Percentiles rank a stretch among this genome's conserved stretches.
Evolutionary conservation across 495 filamentous ascomycete genomes (phyloP).

Genomic region (Lepidopterella palustris): DNA sequence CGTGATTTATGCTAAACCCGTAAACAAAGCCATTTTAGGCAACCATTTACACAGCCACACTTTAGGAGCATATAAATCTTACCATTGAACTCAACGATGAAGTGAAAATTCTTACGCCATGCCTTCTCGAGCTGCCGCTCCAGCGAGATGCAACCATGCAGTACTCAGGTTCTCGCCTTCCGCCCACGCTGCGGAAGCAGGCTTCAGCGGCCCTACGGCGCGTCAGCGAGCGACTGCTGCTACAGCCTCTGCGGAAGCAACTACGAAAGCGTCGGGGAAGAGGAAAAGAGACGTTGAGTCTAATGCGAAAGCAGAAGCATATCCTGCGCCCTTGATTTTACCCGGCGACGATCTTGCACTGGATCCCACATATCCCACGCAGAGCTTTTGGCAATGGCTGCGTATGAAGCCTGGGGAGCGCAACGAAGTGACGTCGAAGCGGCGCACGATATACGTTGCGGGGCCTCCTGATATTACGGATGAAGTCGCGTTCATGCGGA

Average conservation of each 20-base stretch:
- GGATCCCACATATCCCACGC: constrained; percentile 49
- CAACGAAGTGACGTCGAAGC: constrained; percentile 45
- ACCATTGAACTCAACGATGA: no score
- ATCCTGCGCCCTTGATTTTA: constrained; percentile 56
- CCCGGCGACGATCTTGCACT: constrained; percentile 53
- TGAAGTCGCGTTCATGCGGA: constrained; percentile 33
- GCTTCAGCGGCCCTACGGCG: background rate
- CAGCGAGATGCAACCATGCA: background rate
- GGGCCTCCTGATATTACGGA: constrained; percentile 38
- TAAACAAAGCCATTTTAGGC: no score
- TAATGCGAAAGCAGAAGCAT: constrained; percentile 26
- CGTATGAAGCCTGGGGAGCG: constrained; percentile 40
- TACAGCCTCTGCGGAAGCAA: background rate
- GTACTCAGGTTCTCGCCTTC: background rate
- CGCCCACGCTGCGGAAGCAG: background rate
- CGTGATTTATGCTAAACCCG: no score
- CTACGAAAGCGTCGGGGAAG: background rate
- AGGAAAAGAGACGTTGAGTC: background rate
- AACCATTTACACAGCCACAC: no score
- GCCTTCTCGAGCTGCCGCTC: no score
- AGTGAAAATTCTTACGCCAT: no score
- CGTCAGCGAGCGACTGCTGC: background rate
- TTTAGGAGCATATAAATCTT: no score
- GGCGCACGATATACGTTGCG: constrained; percentile 52
- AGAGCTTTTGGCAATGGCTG: constrained; percentile 52